These are phyloP conservation scores for Lactifluus subvellereus DNA, from an alignment of 768 basidiomycete genomes.

Conservation along the genomic window DNA sequence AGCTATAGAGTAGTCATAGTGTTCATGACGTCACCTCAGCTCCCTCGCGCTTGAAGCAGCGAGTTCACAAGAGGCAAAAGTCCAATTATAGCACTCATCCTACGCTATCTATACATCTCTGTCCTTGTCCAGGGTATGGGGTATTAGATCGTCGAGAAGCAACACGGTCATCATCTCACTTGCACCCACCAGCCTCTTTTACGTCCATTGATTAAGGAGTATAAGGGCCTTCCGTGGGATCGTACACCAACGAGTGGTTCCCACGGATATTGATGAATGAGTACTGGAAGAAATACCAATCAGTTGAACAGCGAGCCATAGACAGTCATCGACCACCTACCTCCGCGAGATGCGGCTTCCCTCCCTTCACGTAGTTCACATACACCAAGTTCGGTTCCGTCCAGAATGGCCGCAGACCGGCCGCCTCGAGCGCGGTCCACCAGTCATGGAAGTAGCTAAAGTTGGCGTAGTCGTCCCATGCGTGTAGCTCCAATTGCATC, in stretches of 20 bases:
- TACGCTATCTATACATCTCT: neutral
- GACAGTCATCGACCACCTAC: slow-evolving; percentile 24
- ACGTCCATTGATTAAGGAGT: neutral
- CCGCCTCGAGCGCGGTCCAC: slow-evolving; percentile 67
- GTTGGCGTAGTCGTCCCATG: slow-evolving; percentile 31
- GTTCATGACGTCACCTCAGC: neutral
- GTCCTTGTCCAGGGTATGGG: slow-evolving; percentile 3
- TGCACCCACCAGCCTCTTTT: neutral
- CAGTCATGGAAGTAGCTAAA: slow-evolving; percentile 56
- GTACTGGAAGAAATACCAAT: slow-evolving; percentile 32
- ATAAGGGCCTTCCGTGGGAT: neutral
- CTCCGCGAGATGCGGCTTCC: slow-evolving; percentile 38
- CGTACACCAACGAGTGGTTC: slow-evolving; percentile 12
- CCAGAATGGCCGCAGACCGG: slow-evolving; percentile 68
- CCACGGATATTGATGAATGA: slow-evolving; percentile 49
- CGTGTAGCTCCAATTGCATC: slow-evolving; percentile 63
- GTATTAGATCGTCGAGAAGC: neutral
- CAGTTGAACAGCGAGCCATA: neutral
- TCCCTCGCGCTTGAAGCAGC: neutral
- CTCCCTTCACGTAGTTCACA: slow-evolving; percentile 36
- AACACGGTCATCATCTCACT: neutral
- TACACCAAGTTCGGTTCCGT: slow-evolving; percentile 52
- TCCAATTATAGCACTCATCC: neutral
- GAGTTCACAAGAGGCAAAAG: neutral
- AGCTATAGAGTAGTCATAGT: neutral